A percentile compares a stretch with the other conserved stretches of the same genome.
Conservation (phyloP, 441 rosid genomes). For the Theobroma grandiflorum region DNA sequence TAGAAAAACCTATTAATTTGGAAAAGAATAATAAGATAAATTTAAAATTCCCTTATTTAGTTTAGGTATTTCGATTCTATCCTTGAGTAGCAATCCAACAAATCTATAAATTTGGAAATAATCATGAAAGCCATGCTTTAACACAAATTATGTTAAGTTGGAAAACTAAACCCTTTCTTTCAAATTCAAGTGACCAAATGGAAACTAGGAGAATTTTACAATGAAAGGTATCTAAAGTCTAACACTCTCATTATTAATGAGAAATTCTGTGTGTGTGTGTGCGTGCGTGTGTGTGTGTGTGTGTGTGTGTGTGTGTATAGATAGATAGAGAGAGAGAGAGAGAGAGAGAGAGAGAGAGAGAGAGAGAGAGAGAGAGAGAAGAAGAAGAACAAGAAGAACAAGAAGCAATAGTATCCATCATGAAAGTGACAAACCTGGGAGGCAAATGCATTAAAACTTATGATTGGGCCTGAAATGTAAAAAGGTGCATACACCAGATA, state of each 20-base stretch:
- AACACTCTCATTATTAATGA: slow-evolving; percentile 10
- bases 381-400: not conserved
- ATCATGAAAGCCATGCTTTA: not conserved
- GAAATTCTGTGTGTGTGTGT: not conserved
- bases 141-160: not conserved
- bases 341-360: too few species aligned
- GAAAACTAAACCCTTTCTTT: slow-evolving; percentile 1
- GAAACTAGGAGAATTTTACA: slow-evolving; percentile 12
- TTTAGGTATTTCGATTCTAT: slow-evolving; percentile 9
- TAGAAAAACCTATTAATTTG: not conserved
- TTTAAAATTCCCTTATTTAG: slow-evolving; percentile 3
- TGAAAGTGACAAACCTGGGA: slow-evolving; percentile 75
- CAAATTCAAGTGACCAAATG: slow-evolving; percentile 5
- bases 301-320: not conserved
- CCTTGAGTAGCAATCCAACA: not conserved
- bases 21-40: not conserved
- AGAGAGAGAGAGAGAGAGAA: too few species aligned
- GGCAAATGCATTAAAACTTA: slow-evolving; percentile 92
- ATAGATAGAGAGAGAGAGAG: not conserved
- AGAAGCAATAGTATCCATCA: slow-evolving; percentile 15
- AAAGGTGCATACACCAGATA: slow-evolving; percentile 94
- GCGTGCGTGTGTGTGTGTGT: too few species aligned
- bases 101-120: slow-evolving; percentile 16
- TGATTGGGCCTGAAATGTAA: slow-evolving; percentile 91
- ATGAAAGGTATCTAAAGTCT: not conserved